Conservation (phyloP, 164 flowering plant species). For the Vitis vinifera region DNA sequence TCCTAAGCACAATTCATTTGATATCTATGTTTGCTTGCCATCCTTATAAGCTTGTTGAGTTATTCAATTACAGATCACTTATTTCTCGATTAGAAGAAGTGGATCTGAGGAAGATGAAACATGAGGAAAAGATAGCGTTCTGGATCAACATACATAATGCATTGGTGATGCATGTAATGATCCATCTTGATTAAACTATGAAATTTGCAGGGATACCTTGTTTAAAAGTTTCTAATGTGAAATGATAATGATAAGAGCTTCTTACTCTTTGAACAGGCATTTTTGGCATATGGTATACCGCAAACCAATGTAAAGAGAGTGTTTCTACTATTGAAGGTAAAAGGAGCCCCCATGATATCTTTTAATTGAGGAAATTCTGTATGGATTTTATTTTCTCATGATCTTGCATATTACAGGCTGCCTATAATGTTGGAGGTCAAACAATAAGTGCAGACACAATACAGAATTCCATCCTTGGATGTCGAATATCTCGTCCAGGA, state of each 20-base stretch:
- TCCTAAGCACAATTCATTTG: neutral
- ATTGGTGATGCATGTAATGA: conserved; percentile 95
- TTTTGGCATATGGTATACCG: conserved; percentile 86
- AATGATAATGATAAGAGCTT: neutral
- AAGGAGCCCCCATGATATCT: neutral
- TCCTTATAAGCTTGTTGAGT: neutral
- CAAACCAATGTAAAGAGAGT: conserved; percentile 74
- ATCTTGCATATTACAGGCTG: conserved; percentile 59
- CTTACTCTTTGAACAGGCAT: conserved; percentile 50
- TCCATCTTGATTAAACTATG: neutral
- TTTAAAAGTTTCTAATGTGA: conserved; percentile 2
- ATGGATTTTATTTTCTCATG: conserved; percentile 12
- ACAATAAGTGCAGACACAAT: conserved; percentile 80
- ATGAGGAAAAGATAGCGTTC: conserved; percentile 91
- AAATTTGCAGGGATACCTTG: neutral
- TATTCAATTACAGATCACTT: conserved; percentile 54
- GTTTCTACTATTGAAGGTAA: conserved; percentile 74
- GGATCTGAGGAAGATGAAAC: conserved; percentile 70
- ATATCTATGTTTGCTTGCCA: neutral
- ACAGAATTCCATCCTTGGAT: conserved; percentile 80
- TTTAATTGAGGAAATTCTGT: neutral
- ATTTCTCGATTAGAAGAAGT: conserved; percentile 68
- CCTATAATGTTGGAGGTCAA: conserved; percentile 87
- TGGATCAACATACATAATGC: conserved; percentile 97
- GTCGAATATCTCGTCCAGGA: conserved; percentile 83